A percentile compares a stretch with the other conserved stretches of the same genome.
phyloP scores from a whole-genome alignment of 1,284 basidiomycete species.

The Albatrellus sp. region DNA sequence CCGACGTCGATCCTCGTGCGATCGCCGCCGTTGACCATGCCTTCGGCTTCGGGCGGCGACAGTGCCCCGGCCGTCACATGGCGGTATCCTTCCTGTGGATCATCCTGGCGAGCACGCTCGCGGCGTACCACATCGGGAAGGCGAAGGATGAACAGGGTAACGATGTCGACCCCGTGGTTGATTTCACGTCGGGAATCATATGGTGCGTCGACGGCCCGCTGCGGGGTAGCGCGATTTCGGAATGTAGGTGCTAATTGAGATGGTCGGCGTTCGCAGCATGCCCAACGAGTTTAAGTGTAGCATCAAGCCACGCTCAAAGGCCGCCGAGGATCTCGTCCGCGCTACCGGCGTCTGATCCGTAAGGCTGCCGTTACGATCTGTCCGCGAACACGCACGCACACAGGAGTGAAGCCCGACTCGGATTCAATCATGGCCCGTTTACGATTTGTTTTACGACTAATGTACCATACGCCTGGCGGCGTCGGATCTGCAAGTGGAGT shows the following conservation, averaged over 20 bases:
- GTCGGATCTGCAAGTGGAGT: too few species aligned
- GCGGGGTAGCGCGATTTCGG: neutral
- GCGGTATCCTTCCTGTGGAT: slow-evolving; percentile 15
- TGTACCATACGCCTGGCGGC: too few species aligned
- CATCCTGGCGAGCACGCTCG: slow-evolving; percentile 13
- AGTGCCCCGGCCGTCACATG: slow-evolving; percentile 16
- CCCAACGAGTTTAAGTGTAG: slow-evolving; percentile 10
- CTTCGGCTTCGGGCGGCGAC: slow-evolving; percentile 13
- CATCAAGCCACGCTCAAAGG: slow-evolving; percentile 10
- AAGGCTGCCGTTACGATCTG: too few species aligned
- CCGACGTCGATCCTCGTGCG: slow-evolving; percentile 8
- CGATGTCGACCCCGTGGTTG: slow-evolving; percentile 12
- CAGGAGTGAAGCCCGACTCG: too few species aligned
- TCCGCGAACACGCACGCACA: too few species aligned
- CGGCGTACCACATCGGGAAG: slow-evolving; percentile 14
- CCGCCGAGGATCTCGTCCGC: slow-evolving; percentile 9
- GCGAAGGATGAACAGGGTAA: slow-evolving; percentile 13
- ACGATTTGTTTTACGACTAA: too few species aligned
- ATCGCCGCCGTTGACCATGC: slow-evolving; percentile 11
- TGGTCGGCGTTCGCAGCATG: slow-evolving; percentile 2
- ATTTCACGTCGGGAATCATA: slow-evolving; percentile 11
- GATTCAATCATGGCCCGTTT: too few species aligned
- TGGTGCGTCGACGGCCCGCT: slow-evolving; percentile 9
- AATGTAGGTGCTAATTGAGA: neutral
- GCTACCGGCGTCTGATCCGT: too few species aligned